Conservation (phyloP, 768 basidiomycete genomes). For the Suillus discolor region DNA sequence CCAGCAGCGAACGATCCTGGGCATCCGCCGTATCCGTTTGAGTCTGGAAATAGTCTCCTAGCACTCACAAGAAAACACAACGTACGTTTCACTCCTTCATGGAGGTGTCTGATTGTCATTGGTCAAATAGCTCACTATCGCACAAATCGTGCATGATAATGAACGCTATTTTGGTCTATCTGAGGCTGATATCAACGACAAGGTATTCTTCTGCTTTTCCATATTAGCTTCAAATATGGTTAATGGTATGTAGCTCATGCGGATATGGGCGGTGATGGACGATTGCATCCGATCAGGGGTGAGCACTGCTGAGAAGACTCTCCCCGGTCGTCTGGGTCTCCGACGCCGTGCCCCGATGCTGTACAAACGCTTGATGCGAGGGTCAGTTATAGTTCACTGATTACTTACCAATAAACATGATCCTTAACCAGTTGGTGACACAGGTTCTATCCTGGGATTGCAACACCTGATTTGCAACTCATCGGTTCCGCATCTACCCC, state of each 20-base stretch:
- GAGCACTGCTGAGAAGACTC: conserved; percentile 70
- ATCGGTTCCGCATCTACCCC: conserved; percentile 34
- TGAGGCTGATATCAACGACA: conserved; percentile 72
- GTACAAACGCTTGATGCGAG: conserved; percentile 89
- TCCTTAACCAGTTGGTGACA: conserved; percentile 24
- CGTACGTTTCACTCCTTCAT: conserved; percentile 45
- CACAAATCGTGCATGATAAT: conserved; percentile 93
- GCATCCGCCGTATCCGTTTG: conserved; percentile 85
- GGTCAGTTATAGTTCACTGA: conserved; percentile 44
- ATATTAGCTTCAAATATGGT: conserved; percentile 5
- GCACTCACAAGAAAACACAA: conserved; percentile 80
- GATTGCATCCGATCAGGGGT: conserved; percentile 88
- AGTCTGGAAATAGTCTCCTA: conserved; percentile 73
- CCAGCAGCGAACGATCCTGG: conserved; percentile 33
- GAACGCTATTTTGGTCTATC: conserved; percentile 80
- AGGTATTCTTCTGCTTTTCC: conserved; percentile 44
- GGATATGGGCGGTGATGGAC: conserved; percentile 93
- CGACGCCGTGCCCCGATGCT: conserved; percentile 85
- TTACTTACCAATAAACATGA: neutral
- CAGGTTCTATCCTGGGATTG: conserved; percentile 54
- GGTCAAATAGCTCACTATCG: conserved; percentile 76
- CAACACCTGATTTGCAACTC: conserved; percentile 36
- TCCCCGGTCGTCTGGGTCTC: conserved; percentile 84
- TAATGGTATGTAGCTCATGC: conserved; percentile 48
- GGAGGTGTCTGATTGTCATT: neutral